Conservation (phyloP, 495 filamentous ascomycete species). For the Lindgomyces ingoldianus region DNA sequence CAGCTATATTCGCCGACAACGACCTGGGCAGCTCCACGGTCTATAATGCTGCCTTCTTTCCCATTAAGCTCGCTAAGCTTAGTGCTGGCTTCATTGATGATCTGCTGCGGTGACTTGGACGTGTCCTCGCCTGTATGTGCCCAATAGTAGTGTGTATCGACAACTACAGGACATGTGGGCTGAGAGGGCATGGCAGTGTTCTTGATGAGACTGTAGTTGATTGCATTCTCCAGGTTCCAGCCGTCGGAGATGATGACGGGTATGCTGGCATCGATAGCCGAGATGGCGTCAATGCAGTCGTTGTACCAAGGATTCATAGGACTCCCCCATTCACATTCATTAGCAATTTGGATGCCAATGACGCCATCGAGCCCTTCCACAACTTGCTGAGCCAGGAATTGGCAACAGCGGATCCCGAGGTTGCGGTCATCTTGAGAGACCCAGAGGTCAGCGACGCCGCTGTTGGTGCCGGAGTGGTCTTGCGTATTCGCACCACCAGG, state of each 20-base stretch:
- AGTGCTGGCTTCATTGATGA: slow-evolving; percentile 46
- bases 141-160: slow-evolving; percentile 61
- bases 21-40: slow-evolving; percentile 51
- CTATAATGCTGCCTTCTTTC: slow-evolving; percentile 48
- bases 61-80: slow-evolving; percentile 48
- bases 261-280: slow-evolving; percentile 49
- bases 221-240: slow-evolving; percentile 50
- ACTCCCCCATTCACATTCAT: slow-evolving; percentile 52
- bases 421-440: slow-evolving; percentile 41
- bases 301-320: slow-evolving; percentile 59
- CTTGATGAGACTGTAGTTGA: slow-evolving; percentile 46
- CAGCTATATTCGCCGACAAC: slow-evolving; percentile 60
- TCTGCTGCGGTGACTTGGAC: slow-evolving; percentile 49
- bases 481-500: slow-evolving; percentile 56
- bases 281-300: slow-evolving; percentile 48
- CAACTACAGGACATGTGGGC: slow-evolving; percentile 48
- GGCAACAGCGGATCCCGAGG: slow-evolving; percentile 46
- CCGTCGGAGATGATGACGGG: slow-evolving; percentile 59
- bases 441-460: slow-evolving; percentile 51
- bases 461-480: slow-evolving; percentile 55
- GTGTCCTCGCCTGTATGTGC: slow-evolving; percentile 52
- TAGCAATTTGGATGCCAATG: slow-evolving; percentile 55
- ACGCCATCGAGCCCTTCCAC: slow-evolving; percentile 47
- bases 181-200: slow-evolving; percentile 24
- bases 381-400: slow-evolving; percentile 51